Base-by-base conservation (phyloP, 2,329 filamentous ascomycete species). In the Teratosphaeria zuluensis region DNA sequence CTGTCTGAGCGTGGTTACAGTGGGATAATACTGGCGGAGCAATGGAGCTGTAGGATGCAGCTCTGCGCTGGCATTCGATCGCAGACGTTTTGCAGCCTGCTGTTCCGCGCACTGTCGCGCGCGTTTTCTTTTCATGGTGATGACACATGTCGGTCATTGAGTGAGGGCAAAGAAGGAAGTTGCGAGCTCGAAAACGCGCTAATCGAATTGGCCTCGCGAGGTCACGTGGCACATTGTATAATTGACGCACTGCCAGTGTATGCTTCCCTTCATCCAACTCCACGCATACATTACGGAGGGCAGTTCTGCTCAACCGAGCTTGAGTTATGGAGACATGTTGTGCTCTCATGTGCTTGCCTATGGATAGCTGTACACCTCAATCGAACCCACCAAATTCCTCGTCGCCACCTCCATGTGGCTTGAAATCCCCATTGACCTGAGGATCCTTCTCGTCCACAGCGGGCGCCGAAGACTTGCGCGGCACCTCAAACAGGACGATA, bases 401-500 rank as follows among this genome's bases (percentile, higher is more conserved):
- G 19, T 53, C 53, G 14, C n/a, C 61, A 8, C 52, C 57, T 16
- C 11, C 53, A 1, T 38, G 31, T n/a, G 51, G 12, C 24, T 35
- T 33, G 16, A 7, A 51, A 35, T 24, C 38, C 12, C 16, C 61
- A 5, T 32, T 54, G 9, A 42, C 35, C n/a, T 14, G 35, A 42
- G 35, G 35, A 4, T 38, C 53, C 24, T 51, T 32, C 8, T 35
- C 42, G 24, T 53, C 32, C 38, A n/a, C 21, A n/a, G 48, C 42
- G 42, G 52, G 42, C 11, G 14, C 53, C 12, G 53, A 21, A 24
- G 56, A 30, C 33, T 58, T 58, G 31, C 64, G 63, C 8, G 88
- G 83, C 35, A 96, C 83, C 71, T 96, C 91, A 70, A 96, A 95
- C 9, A 96, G 81, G 28, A 94, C 82, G n/a, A 88, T 89, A 6